Evolutionary conservation across 805 yeast species (phyloP).

Genomic region (Cyberlindnera misumaiensis): DNA sequence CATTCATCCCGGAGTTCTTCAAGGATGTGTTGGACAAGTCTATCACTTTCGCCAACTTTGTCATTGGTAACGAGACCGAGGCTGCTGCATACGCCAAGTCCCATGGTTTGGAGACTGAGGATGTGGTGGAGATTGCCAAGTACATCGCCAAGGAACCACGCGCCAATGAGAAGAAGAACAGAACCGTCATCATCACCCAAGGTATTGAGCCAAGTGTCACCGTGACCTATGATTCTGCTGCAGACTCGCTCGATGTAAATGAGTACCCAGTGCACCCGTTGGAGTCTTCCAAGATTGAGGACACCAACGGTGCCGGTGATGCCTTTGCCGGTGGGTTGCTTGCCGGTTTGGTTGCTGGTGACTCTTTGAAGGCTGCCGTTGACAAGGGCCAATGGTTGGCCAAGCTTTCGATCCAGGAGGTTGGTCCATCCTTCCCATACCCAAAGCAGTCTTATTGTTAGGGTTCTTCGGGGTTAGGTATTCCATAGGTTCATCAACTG

Average conservation of each 20-base stretch:
- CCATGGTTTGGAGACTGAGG: slow-evolving; percentile 51
- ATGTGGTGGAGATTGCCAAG: slow-evolving; percentile 71
- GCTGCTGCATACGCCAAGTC: slow-evolving; percentile 91
- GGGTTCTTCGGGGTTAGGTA: neutral
- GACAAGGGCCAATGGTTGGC: slow-evolving; percentile 98
- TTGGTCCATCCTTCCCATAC: slow-evolving; percentile 88
- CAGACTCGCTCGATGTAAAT: slow-evolving; percentile 40
- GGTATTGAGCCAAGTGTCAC: slow-evolving; percentile 88
- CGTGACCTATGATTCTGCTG: slow-evolving; percentile 47
- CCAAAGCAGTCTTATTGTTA: slow-evolving; percentile 19
- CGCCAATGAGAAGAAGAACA: slow-evolving; percentile 56
- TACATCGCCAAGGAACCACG: slow-evolving; percentile 74
- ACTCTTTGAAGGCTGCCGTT: slow-evolving; percentile 51
- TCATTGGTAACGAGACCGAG: slow-evolving; percentile 95
- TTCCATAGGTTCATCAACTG: slow-evolving; percentile 5
- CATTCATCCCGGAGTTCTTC: slow-evolving; percentile 93
- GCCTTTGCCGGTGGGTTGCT: slow-evolving; percentile 96
- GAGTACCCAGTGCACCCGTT: slow-evolving; percentile 68
- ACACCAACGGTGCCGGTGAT: slow-evolving; percentile 99
- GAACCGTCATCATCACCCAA: slow-evolving; percentile 92
- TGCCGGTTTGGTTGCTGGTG: slow-evolving; percentile 78
- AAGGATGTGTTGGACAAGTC: slow-evolving; percentile 79
- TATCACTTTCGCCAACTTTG: slow-evolving; percentile 81
- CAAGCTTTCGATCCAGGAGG: slow-evolving; percentile 79
- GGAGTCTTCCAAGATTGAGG: slow-evolving; percentile 61